Evolutionary conservation across 352 stramenopile species (phyloP), one percentile per base, ranked within the genome.

Genomic region (Pythium rishiriense): DNA sequence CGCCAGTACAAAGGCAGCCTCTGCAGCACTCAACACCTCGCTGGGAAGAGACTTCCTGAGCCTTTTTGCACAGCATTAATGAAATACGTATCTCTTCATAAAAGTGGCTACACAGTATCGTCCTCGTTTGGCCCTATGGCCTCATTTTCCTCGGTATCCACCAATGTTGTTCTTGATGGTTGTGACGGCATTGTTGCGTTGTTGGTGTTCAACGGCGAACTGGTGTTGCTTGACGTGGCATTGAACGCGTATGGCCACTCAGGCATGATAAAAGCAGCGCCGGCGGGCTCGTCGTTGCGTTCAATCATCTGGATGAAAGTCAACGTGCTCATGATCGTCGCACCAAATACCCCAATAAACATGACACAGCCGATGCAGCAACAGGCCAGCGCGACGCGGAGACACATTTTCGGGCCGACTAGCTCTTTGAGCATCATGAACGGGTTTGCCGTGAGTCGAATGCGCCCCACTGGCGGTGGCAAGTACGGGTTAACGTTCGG

Each of bases 401-500:
- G 37, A 31, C 81, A 93, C 74, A 85, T 78, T 37, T 80, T 80
- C 0, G 79, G 81, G 9, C 79, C 79, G 3, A 93, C 64, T 7
- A 97, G 72, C 31, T 92, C 85, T 19, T 83, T 84, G 4, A 93
- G 22, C 71, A 97, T 84, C 21, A 81, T 75, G 39, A 97, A 69
- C 2, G 91, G 91, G 58, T 97, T 97, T 4, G 85, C 76, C 0
- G 78, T 85, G 22, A 94, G 70, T 4, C 87, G 80, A 57, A 98
- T 83, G 8, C 93, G 73, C 8, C 93, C 93, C 14, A 93, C 85
- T 1, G 92, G 88, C 28, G 84, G 87, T 19, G 93, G 90, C 19
- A 97, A 58, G 68, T 97, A 97, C 21, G 93, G 93, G 41, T 97
- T 96, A 39, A 87, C 73, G 67, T 98, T 98, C 12, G 93, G 93